Evolutionary conservation across 148 eudicot genomes (phyloP).

Genomic region (Chenopodium quinoa): DNA sequence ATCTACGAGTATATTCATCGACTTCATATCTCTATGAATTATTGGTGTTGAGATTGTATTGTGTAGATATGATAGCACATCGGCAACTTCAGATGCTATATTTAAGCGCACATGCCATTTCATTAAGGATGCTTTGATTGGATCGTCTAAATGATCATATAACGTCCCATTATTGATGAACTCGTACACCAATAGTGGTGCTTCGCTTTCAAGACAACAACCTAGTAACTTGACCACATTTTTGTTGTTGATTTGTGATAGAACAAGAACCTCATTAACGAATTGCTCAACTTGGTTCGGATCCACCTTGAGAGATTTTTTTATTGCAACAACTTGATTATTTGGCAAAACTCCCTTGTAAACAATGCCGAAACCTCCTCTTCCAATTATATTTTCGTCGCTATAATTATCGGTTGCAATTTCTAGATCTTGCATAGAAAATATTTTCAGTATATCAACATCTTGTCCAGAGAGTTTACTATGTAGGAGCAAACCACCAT

Average conservation of each 20-base stretch:
- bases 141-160: no score
- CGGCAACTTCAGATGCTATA: no score
- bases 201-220: no score
- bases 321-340: conserved; percentile 27
- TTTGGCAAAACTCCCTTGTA: neutral
- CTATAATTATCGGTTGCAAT: conserved; percentile 24
- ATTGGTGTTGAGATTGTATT: no score
- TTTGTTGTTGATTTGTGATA: no score
- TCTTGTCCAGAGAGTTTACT: conserved; percentile 13
- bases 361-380: conserved; percentile 22
- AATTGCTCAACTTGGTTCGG: conserved; percentile 8
- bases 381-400: conserved; percentile 17
- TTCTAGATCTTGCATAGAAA: conserved; percentile 19
- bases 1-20: conserved; percentile 25
- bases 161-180: no score
- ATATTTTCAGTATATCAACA: conserved; percentile 20
- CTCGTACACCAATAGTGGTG: no score
- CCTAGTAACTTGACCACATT: no score
- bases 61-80: no score
- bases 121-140: no score
- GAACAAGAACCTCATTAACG: no score
- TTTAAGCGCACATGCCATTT: no score
- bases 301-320: conserved; percentile 27
- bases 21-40: conserved; percentile 19
- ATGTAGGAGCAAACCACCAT: conserved; percentile 9